Base-by-base conservation (phyloP, 345 rosid species). In the Euclidium syriacum region DNA sequence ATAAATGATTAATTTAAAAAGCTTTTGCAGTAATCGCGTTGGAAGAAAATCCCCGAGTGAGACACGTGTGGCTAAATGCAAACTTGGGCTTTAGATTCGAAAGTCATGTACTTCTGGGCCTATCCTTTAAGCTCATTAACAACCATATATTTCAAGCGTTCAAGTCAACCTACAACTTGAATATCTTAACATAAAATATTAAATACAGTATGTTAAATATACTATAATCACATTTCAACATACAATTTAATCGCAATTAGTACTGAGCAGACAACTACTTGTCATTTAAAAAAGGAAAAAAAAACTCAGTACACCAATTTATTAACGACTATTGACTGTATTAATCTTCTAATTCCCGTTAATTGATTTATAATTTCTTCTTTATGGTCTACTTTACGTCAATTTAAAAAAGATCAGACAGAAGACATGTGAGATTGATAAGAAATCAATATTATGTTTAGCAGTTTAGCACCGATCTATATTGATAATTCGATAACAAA, bases 151-250 rank as follows among this genome's bases (percentile, higher is more conserved):
- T 19, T 41, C 17, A 17, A 32, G 10, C n/a, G 9, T 39, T 59
- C 54, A 59, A 68, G 67, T 68, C 67, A 68, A 68, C 33, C 61
- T 48, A 51, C 4, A 68, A 41, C 4, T 29, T 29, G 33, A 29
- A 27, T 3, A 25, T 4, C 32, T 27, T 19, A 19, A 19, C 3
- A 66, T 0, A 36, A 16, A 36, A n/a, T 19, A 12, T 9, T 19
- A 59, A 40, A 39, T 33, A 24, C 8, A n/a, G 33, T 18, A 46
- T n/a, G n/a, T n/a, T n/a, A n/a, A n/a, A n/a, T n/a, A 19, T 19
- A 46, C 11, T 15, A 38, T 18, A 38, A 29, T 43, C 33, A 33
- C 14, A 34, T 25, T 55, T 55, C 4, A 18, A 49, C 48, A 39
- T 25, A 38, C 34, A 27, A 38, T 11, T n/a, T 16, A 66, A 25